These are phyloP conservation scores for Tetrapisispora arboricola DNA, from an alignment of 805 yeast genomes.

Conservation along the genomic window DNA sequence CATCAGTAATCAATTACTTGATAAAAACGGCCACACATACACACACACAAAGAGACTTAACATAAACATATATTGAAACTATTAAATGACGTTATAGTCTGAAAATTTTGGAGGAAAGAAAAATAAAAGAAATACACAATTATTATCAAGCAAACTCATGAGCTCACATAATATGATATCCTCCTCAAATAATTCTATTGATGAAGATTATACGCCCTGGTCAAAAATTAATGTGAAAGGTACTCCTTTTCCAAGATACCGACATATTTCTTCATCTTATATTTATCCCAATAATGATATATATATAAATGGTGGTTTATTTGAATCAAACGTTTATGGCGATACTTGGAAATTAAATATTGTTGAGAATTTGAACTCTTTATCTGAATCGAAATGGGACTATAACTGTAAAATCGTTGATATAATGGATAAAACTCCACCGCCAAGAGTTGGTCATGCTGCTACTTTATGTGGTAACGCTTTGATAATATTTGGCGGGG, in stretches of 20 bases:
- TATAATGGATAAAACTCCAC: slow-evolving; percentile 72
- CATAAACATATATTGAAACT: too few relatives aligned
- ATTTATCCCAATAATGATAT: slow-evolving; percentile 73
- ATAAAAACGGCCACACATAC: too few relatives aligned
- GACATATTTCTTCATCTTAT: slow-evolving; percentile 75
- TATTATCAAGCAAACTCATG: too few relatives aligned
- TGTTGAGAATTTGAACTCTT: slow-evolving; percentile 20
- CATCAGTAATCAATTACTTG: too few relatives aligned
- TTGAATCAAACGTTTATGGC: slow-evolving; percentile 85
- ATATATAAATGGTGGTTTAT: slow-evolving; percentile 88
- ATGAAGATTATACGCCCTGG: slow-evolving; percentile 47
- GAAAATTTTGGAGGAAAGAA: too few relatives aligned
- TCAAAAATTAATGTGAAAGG: slow-evolving; percentile 47
- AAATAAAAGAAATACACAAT: too few relatives aligned
- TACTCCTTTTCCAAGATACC: slow-evolving; percentile 90
- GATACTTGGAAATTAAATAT: slow-evolving; percentile 82
- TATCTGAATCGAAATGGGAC: slow-evolving; percentile 22
- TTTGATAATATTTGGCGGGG: slow-evolving; percentile 92
- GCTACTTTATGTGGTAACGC: slow-evolving; percentile 90
- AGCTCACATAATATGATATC: too few relatives aligned
- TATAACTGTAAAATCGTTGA: slow-evolving; percentile 43
- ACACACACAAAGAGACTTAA: too few relatives aligned
- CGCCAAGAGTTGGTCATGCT: slow-evolving; percentile 95
- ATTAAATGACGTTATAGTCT: too few relatives aligned
- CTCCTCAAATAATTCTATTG: slow-evolving; percentile 10